phyloP scores from a whole-genome alignment of 2,329 filamentous ascomycete genomes.

The Trichoderma harzianum region DNA sequence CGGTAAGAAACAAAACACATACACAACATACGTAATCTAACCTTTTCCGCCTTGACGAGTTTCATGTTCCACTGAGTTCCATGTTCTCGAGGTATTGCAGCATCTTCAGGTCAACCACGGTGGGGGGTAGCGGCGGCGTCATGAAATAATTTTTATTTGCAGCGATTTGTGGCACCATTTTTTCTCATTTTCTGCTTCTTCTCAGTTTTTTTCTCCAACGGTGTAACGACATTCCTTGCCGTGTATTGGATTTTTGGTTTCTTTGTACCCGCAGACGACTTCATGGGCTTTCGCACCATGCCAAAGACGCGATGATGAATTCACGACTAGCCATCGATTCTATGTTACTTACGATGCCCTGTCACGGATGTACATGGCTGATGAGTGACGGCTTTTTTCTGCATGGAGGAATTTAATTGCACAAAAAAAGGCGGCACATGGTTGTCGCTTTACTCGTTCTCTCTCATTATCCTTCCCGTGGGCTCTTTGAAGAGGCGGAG shows the following conservation, averaged over 20 bases:
- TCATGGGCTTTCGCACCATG: slow-evolving; percentile 28
- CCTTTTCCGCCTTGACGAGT: slow-evolving; percentile 17
- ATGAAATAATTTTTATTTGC: slow-evolving; percentile 18
- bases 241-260: slow-evolving; percentile 25
- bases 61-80: slow-evolving; percentile 16
- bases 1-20: slow-evolving; percentile 29
- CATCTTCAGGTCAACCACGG: slow-evolving; percentile 14
- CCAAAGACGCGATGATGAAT: slow-evolving; percentile 36
- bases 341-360: slow-evolving; percentile 33
- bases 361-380: slow-evolving; percentile 42
- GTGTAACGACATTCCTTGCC: slow-evolving; percentile 21
- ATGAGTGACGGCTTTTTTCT: slow-evolving; percentile 41
- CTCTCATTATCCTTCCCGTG: slow-evolving; percentile 23
- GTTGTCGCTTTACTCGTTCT: slow-evolving; percentile 22
- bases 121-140: slow-evolving; percentile 16
- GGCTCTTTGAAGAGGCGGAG: slow-evolving; percentile 28
- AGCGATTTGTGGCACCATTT: slow-evolving; percentile 19
- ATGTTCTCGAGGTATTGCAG: slow-evolving; percentile 17
- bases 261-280: slow-evolving; percentile 31
- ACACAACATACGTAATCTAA: neutral
- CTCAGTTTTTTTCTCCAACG: neutral
- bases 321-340: slow-evolving; percentile 35
- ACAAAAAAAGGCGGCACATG: slow-evolving; percentile 28
- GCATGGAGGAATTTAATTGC: slow-evolving; percentile 38
- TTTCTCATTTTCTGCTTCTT: neutral